Base-by-base conservation (phyloP, 441 rosid species). In the Flueggea neowawraea region DNA sequence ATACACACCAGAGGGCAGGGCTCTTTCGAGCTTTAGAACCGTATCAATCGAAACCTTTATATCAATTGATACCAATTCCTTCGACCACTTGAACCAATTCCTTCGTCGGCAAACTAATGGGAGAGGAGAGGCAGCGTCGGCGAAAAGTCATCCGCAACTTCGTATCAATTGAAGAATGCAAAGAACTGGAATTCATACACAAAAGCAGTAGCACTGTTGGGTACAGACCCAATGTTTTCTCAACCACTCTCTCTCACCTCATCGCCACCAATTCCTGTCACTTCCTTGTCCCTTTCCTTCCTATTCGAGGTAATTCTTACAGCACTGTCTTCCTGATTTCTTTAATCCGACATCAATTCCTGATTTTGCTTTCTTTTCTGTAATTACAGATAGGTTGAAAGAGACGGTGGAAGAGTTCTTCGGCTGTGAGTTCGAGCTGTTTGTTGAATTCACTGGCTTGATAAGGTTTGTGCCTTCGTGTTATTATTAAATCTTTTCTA, bases 171-270 rank as follows among this genome's bases (percentile, higher is more conserved):
- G 50, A 47, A 47, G 50, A 47, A 14, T 47, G 50, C 50, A 47
- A 85, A 88, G 97, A 90, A 67, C 71, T 90, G 12, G 87, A 87
- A 69, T 87, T 86, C 77, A 83, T 93, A 36, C 98, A 88, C 85
- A 88, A 82, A 83, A 85, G 97, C 75, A 70, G 83, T 71, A 68
- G 88, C 66, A 80, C 86, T 0, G 76, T 93, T 7, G 98, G 98
- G 5, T 93, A 90, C 79, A 79, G 98, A 68, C 90, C 95, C 1
- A 74, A 83, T 64, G 93, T 93, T 44, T 88, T 90, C 80, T 93
- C 98, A 61, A 87, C 98, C 15, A 85, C 97, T 47, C 93, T 88
- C n/a, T 88, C 93, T 67, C 98, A 94, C 71, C 97, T 90, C 66
- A 55, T 85, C 31, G 95, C 97, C 67, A 94, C 95, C 48, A 73